Conservation (phyloP, 345 rosid genomes). For the Durio zibethinus region DNA sequence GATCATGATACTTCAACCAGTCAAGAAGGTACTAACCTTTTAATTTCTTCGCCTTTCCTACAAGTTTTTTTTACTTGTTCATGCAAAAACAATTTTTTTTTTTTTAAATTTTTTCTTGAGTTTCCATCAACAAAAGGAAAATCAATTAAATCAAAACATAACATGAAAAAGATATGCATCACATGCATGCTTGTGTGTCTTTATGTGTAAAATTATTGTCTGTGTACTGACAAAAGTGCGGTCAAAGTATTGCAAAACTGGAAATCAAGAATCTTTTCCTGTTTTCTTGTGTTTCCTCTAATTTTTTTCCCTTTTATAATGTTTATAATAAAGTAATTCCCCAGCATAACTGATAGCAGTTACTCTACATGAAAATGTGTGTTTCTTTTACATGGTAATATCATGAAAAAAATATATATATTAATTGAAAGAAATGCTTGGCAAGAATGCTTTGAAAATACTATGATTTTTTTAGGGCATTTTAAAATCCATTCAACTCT, state of each 20-base stretch:
- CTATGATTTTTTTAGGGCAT: not conserved
- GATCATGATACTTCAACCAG: constrained; percentile 52
- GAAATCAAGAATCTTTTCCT: constrained; percentile 16
- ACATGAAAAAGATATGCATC: not conserved
- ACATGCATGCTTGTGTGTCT: constrained; percentile 8
- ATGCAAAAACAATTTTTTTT: not conserved
- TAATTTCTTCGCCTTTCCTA: not conserved
- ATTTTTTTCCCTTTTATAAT: not conserved
- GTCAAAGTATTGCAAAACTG: constrained; percentile 21
- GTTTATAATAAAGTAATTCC: not conserved
- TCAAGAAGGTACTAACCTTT: constrained; percentile 64
- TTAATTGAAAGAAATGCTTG: not conserved
- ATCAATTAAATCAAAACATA: not conserved
- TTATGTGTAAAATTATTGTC: constrained; percentile 8
- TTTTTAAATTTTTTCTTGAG: not conserved
- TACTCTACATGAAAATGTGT: not conserved
- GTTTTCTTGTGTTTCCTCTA: not conserved
- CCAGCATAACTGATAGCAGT: not conserved
- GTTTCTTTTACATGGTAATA: not conserved
- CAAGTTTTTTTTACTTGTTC: not conserved
- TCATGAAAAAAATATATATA: not conserved
- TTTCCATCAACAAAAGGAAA: not conserved
- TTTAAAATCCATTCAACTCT: not conserved
- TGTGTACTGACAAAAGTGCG: constrained; percentile 23
- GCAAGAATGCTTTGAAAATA: not conserved